phyloP scores from a whole-genome alignment of 2,329 filamentous ascomycete species.

The Pseudocercospora macadamiae region DNA sequence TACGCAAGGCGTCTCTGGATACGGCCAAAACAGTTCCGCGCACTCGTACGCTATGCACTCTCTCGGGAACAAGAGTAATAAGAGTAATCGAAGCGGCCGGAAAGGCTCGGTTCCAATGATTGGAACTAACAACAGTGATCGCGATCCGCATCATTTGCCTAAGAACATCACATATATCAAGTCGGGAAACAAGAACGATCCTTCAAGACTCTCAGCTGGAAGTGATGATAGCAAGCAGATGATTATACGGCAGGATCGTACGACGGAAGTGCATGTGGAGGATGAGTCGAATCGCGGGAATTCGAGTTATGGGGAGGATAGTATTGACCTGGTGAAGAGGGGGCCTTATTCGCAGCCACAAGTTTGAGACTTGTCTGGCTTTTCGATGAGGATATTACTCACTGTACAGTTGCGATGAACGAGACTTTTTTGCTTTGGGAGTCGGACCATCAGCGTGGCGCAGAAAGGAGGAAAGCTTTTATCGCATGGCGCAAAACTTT shows the following conservation, averaged over 20 bases:
- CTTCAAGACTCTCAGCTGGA: conserved; percentile 11
- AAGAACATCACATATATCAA: conserved; percentile 25
- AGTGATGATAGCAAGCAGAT: conserved; percentile 27
- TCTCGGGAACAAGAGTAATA: conserved; percentile 15
- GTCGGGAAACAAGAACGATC: not conserved
- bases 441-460: not conserved
- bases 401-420: not conserved
- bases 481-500: too few relatives aligned
- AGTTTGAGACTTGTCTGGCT: not conserved
- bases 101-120: conserved; percentile 10
- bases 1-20: conserved; percentile 23
- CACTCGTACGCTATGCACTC: conserved; percentile 26
- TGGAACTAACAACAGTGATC: conserved; percentile 7
- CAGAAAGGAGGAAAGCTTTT: too few relatives aligned
- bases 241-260: conserved; percentile 31
- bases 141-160: conserved; percentile 10
- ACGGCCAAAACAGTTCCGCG: conserved; percentile 21
- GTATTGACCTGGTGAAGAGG: conserved; percentile 8
- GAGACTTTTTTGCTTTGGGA: not conserved
- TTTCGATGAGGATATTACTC: not conserved
- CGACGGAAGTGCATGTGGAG: conserved; percentile 27
- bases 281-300: conserved; percentile 3
- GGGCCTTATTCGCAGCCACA: not conserved
- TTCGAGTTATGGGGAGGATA: conserved; percentile 9
- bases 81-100: conserved; percentile 3